Percentiles rank a stretch among this genome's conserved stretches.
These are phyloP conservation scores for Diaporthe sp. DNA, from an alignment of 2,329 filamentous ascomycete genomes.

Conservation along the genomic window DNA sequence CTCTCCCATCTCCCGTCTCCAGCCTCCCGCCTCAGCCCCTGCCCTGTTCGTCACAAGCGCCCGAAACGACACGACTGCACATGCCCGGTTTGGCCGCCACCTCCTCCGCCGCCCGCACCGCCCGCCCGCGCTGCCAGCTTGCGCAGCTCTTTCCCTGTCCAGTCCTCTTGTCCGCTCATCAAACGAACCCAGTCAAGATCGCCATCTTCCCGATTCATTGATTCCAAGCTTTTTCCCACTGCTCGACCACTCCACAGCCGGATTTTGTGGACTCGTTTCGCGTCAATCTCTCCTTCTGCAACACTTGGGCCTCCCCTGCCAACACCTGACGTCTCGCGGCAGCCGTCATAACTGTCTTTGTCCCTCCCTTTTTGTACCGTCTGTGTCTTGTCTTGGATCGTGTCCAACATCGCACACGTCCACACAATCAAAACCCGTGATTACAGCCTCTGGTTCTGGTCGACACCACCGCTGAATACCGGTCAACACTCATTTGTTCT, in stretches of 20 bases:
- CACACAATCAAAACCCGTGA: background rate
- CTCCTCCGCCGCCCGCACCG: conserved; percentile 4
- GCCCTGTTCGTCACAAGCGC: background rate
- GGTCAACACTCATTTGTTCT: conserved; percentile 4
- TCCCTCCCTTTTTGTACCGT: conserved; percentile 2
- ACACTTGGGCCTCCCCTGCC: conserved; percentile 11
- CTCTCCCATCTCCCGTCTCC: too few species aligned
- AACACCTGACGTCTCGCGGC: conserved; percentile 7
- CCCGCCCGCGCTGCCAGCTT: too few species aligned
- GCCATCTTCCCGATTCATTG: conserved; percentile 22
- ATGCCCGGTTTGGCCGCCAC: conserved; percentile 15
- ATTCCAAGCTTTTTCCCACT: conserved; percentile 19
- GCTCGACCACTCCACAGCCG: conserved; percentile 23
- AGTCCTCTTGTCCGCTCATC: conserved; percentile 12
- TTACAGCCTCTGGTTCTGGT: background rate
- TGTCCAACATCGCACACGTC: conserved; percentile 11
- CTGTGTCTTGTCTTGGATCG: conserved; percentile 5
- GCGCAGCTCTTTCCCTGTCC: conserved; percentile 2
- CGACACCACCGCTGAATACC: background rate
- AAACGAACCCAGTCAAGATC: conserved; percentile 18
- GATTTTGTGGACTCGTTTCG: conserved; percentile 14
- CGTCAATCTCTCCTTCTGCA: conserved; percentile 16
- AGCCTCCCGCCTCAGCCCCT: background rate
- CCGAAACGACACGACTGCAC: conserved; percentile 20
- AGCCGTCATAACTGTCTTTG: conserved; percentile 19